Evolutionary conservation across 306 rosid species (phyloP).

Genomic region (Alnus rubra): DNA sequence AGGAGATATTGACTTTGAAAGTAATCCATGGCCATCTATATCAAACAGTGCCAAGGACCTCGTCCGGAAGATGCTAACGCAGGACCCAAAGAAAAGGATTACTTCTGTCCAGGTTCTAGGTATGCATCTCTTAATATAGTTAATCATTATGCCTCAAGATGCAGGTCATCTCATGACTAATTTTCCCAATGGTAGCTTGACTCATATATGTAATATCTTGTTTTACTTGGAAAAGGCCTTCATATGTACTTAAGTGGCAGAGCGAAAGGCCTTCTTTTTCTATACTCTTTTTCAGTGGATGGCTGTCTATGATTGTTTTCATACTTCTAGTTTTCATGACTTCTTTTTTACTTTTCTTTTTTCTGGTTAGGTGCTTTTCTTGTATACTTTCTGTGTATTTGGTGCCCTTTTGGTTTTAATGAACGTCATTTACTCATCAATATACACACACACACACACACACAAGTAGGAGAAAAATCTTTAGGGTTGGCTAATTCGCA

Average conservation of each 20-base stretch:
- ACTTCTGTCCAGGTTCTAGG: slow-evolving; percentile 82
- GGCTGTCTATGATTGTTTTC: too few species aligned
- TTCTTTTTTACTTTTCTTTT: too few species aligned
- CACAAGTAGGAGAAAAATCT: neutral
- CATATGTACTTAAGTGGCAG: neutral
- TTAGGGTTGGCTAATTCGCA: neutral
- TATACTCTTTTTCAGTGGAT: too few species aligned
- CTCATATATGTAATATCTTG: neutral
- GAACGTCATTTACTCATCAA: too few species aligned
- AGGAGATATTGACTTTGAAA: slow-evolving; percentile 78
- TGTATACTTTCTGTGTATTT: too few species aligned
- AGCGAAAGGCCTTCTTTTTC: too few species aligned
- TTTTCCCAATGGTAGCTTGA: neutral
- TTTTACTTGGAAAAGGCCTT: neutral
- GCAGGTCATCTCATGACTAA: neutral
- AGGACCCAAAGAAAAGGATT: slow-evolving; percentile 77
- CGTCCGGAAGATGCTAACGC: slow-evolving; percentile 68
- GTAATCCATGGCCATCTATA: slow-evolving; percentile 81
- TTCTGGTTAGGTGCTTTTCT: too few species aligned
- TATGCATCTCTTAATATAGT: slow-evolving; percentile 23
- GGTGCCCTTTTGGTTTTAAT: too few species aligned
- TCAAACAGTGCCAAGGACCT: slow-evolving; percentile 88
- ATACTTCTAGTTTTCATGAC: too few species aligned
- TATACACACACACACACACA: too few species aligned
- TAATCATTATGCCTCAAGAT: slow-evolving; percentile 1